Conservation (phyloP, 306 rosid species). For the Dryas drummondii region DNA sequence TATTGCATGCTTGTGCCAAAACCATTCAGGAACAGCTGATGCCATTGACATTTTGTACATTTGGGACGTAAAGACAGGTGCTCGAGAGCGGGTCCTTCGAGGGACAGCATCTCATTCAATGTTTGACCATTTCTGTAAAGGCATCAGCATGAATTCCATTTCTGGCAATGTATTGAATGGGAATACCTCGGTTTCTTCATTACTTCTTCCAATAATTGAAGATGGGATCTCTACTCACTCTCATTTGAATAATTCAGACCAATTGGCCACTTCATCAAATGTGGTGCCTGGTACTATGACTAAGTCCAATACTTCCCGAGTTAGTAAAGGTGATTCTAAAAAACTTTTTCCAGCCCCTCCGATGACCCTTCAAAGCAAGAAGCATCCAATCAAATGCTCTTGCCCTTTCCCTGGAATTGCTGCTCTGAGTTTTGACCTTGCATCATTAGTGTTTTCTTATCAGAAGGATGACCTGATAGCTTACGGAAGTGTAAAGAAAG, state of each 20-base stretch:
- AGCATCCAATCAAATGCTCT: slow-evolving; percentile 72
- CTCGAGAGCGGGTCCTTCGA: slow-evolving; percentile 78
- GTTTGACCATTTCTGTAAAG: slow-evolving; percentile 89
- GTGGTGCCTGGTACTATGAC: slow-evolving; percentile 45
- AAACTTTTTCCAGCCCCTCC: slow-evolving; percentile 34
- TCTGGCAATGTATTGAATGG: slow-evolving; percentile 71
- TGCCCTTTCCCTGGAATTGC: slow-evolving; percentile 90
- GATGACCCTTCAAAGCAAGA: slow-evolving; percentile 42
- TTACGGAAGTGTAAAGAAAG: slow-evolving; percentile 35
- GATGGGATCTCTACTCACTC: slow-evolving; percentile 62
- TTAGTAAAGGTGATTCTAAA: slow-evolving; percentile 41
- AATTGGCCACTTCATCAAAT: slow-evolving; percentile 44
- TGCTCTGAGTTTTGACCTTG: slow-evolving; percentile 79
- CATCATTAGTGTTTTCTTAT: slow-evolving; percentile 58
- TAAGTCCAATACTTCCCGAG: slow-evolving; percentile 46
- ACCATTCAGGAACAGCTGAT: slow-evolving; percentile 63
- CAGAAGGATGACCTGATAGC: slow-evolving; percentile 44
- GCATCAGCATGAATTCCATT: slow-evolving; percentile 62
- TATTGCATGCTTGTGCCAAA: slow-evolving; percentile 76
- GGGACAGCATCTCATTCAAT: slow-evolving; percentile 90
- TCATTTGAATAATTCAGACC: slow-evolving; percentile 39
- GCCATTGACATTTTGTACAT: slow-evolving; percentile 62
- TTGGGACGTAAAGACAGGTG: slow-evolving; percentile 95
- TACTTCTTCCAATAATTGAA: slow-evolving; percentile 69
- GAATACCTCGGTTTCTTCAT: slow-evolving; percentile 86